Percentiles rank a stretch among this genome's conserved stretches.
These are phyloP conservation scores for Phytopythium montanum DNA, from an alignment of 352 stramenopile genomes.

Conservation along the genomic window DNA sequence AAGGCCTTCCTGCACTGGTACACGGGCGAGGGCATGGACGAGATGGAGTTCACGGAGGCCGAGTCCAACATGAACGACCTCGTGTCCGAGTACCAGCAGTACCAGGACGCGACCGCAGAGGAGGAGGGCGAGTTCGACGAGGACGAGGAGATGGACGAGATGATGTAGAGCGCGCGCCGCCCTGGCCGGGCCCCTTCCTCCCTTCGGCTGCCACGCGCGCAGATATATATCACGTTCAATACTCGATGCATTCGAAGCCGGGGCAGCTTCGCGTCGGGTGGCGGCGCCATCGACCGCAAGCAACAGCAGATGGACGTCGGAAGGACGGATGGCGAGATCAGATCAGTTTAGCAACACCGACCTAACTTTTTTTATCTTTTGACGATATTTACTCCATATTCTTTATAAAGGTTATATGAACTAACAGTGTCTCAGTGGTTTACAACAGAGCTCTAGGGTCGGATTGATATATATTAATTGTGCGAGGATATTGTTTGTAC, in stretches of 20 bases:
- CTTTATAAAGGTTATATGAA: too few relatives aligned
- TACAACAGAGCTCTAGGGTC: not conserved
- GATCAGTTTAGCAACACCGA: slow-evolving; percentile 54
- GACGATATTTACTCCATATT: slow-evolving; percentile 59
- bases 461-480: not conserved
- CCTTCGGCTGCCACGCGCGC: slow-evolving; percentile 41
- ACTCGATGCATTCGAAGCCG: slow-evolving; percentile 42
- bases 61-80: slow-evolving; percentile 99
- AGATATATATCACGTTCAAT: slow-evolving; percentile 60
- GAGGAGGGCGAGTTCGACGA: slow-evolving; percentile 98
- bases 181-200: too few relatives aligned
- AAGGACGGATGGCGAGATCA: too few relatives aligned
- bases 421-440: not conserved
- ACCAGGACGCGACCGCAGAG: slow-evolving; percentile 99
- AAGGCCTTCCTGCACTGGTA: slow-evolving; percentile 99
- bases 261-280: slow-evolving; percentile 19
- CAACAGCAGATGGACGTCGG: too few relatives aligned
- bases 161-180: slow-evolving; percentile 78
- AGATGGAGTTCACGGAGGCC: slow-evolving; percentile 99
- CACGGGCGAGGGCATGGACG: slow-evolving; percentile 99
- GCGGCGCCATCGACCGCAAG: slow-evolving; percentile 33
- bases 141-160: slow-evolving; percentile 93
- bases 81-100: slow-evolving; percentile 99
- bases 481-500: too few relatives aligned
- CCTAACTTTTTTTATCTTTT: slow-evolving; percentile 52